A percentile compares a stretch with the other conserved stretches of the same genome.
phyloP scores from a whole-genome alignment of 1,139 yeast genomes.

The Saccharomyces hybrid region DNA sequence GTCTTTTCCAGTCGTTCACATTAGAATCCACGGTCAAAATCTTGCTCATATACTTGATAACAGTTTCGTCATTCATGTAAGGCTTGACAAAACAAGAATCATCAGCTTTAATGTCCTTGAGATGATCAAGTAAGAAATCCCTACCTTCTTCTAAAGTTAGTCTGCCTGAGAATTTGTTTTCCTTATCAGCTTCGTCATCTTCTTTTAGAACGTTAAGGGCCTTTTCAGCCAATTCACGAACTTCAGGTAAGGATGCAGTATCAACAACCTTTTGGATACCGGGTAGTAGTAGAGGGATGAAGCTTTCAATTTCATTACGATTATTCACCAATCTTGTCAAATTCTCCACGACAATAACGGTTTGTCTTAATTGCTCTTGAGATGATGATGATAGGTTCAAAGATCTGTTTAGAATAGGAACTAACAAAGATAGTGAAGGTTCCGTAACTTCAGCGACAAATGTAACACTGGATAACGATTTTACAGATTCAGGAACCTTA shows the following conservation, averaged over 20 bases:
- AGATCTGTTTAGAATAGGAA: conserved; percentile 88
- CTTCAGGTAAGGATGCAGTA: conserved; percentile 93
- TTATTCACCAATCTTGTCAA: conserved; percentile 92
- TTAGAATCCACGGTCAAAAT: conserved; percentile 69
- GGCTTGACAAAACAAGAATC: conserved; percentile 7
- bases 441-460: conserved; percentile 98
- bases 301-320: conserved; percentile 82
- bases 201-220: conserved; percentile 76
- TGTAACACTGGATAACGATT: conserved; percentile 84
- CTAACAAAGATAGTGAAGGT: conserved; percentile 83
- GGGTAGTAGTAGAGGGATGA: conserved; percentile 79
- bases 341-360: conserved; percentile 93
- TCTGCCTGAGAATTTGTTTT: conserved; percentile 73
- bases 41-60: conserved; percentile 45
- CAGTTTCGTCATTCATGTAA: conserved; percentile 35
- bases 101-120: conserved; percentile 24
- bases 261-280: conserved; percentile 83
- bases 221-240: conserved; percentile 84
- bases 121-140: conserved; percentile 38
- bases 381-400: conserved; percentile 77
- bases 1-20: conserved; percentile 83
- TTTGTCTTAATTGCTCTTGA: conserved; percentile 93
- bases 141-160: conserved; percentile 50
- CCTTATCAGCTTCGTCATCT: conserved; percentile 61
- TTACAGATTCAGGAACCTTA: conserved; percentile 84